Conservation (phyloP, 1,284 basidiomycete genomes). For the Takashimella tepidaria region DNA sequence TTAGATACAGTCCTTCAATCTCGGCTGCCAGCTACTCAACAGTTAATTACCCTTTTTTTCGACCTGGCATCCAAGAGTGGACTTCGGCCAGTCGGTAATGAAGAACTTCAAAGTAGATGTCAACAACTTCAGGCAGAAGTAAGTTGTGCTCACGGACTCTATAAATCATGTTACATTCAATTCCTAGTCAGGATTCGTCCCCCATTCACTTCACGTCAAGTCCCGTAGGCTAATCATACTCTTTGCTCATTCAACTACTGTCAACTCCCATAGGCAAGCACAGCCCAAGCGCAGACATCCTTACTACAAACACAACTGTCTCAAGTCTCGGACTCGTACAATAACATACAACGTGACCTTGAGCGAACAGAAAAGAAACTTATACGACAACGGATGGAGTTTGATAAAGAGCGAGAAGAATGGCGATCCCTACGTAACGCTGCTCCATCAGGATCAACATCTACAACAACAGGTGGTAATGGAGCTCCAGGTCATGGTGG, state of each 20-base stretch:
- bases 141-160: neutral
- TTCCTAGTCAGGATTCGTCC: too few species aligned
- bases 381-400: conserved; percentile 65
- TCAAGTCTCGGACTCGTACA: conserved; percentile 56
- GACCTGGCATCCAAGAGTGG: conserved; percentile 21
- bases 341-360: conserved; percentile 58
- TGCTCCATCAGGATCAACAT: neutral
- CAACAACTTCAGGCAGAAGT: conserved; percentile 36
- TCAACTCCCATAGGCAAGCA: conserved; percentile 29
- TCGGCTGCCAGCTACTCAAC: conserved; percentile 31
- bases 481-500: conserved; percentile 15
- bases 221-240: neutral
- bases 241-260: neutral
- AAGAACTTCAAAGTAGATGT: conserved; percentile 28
- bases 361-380: conserved; percentile 62
- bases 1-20: conserved; percentile 29
- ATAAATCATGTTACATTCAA: too few species aligned
- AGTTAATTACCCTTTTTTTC: conserved; percentile 28
- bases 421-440: conserved; percentile 33
- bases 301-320: conserved; percentile 58
- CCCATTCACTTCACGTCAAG: too few species aligned
- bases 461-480: conserved; percentile 39
- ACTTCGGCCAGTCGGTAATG: conserved; percentile 16
- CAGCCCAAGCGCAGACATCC: conserved; percentile 52
- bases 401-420: conserved; percentile 52